These are phyloP conservation scores for Magnusiomyces tetraspermus DNA, from an alignment of 1,139 yeast genomes.

Conservation along the genomic window DNA sequence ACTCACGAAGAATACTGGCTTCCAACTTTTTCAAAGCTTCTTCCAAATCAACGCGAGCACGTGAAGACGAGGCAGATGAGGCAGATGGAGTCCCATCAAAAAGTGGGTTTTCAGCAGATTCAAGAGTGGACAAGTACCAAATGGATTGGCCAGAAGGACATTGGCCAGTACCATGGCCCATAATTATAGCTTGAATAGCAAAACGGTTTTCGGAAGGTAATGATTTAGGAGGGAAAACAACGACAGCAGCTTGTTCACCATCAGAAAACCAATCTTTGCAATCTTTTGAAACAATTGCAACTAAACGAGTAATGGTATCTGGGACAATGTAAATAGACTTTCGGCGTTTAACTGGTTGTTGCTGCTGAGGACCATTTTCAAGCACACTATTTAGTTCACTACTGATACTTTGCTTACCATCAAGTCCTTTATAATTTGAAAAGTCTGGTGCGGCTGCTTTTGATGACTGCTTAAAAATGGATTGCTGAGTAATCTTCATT, in stretches of 20 bases:
- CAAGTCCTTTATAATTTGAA: no score
- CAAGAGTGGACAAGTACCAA: slow-evolving; percentile 82
- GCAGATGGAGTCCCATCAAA: background rate
- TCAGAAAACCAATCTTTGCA: slow-evolving; percentile 89
- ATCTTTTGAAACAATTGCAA: slow-evolving; percentile 74
- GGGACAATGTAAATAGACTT: slow-evolving; percentile 34
- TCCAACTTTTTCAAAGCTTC: slow-evolving; percentile 76
- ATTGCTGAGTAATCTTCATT: slow-evolving; percentile 45
- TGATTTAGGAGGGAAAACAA: slow-evolving; percentile 88
- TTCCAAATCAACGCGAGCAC: slow-evolving; percentile 68
- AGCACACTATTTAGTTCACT: background rate
- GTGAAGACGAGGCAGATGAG: background rate
- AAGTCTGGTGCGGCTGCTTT: no score
- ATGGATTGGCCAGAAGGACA: slow-evolving; percentile 83
- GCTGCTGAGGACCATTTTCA: background rate
- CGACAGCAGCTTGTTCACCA: slow-evolving; percentile 73
- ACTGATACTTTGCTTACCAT: background rate
- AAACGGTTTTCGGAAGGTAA: slow-evolving; percentile 54
- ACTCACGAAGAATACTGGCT: slow-evolving; percentile 67
- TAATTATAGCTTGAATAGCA: slow-evolving; percentile 78
- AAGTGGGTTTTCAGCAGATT: slow-evolving; percentile 40
- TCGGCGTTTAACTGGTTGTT: no score
- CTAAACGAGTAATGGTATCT: slow-evolving; percentile 54
- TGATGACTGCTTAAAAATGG: background rate
- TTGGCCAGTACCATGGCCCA: slow-evolving; percentile 83